Evolutionary conservation across 176 grass and related monocot species (phyloP), one percentile per base, ranked within the genome.

Genomic region (Musa troglodytarum): DNA sequence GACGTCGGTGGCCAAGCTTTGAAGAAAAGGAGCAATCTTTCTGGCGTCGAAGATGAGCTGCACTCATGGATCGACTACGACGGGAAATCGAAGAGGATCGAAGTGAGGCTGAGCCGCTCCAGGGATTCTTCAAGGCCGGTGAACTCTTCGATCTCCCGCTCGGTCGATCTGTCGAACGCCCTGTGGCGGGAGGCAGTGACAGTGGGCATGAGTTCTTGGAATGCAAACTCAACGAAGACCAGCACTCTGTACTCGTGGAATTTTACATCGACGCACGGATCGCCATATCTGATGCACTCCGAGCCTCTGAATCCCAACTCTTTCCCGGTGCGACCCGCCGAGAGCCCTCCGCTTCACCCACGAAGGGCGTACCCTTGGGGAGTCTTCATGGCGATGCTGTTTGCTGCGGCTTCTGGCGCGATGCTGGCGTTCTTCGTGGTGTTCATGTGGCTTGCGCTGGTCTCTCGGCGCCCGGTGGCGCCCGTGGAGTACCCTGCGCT

Each of bases 31-130:
- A 43, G 19, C 68, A 14, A 84, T 54, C 75, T 84, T 70, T 26
- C 63, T 19, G 54, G 58, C 50, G 23, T 11, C 20, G 51, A 50
- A 24, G 64, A 26, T 13, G 78, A 76, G 80, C 63, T 93, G 65
- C 90, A 91, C 68, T 86, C 90, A 3, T 90, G 88, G 90, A 82
- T 97, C 25, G 88, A 93, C 64, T 97, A 90, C 81, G 73, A 90
- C 50, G 85, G 81, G 20, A 74, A 78, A 10, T 74, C 62, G 14
- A 81, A 85, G 56, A 74, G 43, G 53, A 81, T 97, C 26, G 65
- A 79, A 62, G 74, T 93, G 71, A 77, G 79, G 57, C 79, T 97
- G 23, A 77, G 82, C 69, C 77, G 72, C 78, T 79, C 87, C 16
- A 76, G 52, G n/a, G 21, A 34, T 43, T 54, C 78, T 28, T 34